phyloP scores from a whole-genome alignment of 2,329 filamentous ascomycete species.

The Calonectria multiphialidica region DNA sequence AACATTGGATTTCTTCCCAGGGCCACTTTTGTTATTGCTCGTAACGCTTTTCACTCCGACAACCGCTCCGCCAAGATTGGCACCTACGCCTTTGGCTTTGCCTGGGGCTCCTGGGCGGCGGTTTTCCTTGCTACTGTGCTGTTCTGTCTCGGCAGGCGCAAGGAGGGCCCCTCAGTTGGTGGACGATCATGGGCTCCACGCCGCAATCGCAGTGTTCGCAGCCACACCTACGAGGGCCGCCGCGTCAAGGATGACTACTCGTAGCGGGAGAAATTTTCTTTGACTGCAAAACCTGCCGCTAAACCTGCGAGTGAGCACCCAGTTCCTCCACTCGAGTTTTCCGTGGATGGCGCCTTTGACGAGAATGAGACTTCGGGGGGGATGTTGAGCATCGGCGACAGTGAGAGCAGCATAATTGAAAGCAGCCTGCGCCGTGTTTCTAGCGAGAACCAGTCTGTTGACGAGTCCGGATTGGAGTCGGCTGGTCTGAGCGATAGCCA shows the following conservation, averaged over 20 bases:
- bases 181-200: conserved; percentile 46
- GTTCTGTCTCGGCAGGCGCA: conserved; percentile 73
- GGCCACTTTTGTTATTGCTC: conserved; percentile 75
- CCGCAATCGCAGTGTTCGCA: conserved; percentile 50
- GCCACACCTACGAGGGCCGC: conserved; percentile 59
- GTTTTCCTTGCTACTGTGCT: conserved; percentile 75
- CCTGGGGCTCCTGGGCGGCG: conserved; percentile 77
- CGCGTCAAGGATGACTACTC: conserved; percentile 80
- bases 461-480: not conserved
- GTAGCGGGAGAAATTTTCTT: conserved; percentile 48
- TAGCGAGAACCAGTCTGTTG: not conserved
- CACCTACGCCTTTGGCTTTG: conserved; percentile 79
- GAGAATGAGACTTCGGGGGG: not conserved
- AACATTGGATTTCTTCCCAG: conserved; percentile 43
- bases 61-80: conserved; percentile 73
- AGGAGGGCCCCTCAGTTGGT: conserved; percentile 54
- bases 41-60: conserved; percentile 71
- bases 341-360: not conserved
- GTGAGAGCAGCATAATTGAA: not conserved
- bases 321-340: not conserved
- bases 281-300: not conserved
- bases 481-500: not conserved
- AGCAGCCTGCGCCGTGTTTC: not conserved
- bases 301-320: not conserved
- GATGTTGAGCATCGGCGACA: not conserved